These are phyloP conservation scores for Pseudoneurospora amorphoporcata DNA, from an alignment of 495 filamentous ascomycete genomes.

Conservation along the genomic window DNA sequence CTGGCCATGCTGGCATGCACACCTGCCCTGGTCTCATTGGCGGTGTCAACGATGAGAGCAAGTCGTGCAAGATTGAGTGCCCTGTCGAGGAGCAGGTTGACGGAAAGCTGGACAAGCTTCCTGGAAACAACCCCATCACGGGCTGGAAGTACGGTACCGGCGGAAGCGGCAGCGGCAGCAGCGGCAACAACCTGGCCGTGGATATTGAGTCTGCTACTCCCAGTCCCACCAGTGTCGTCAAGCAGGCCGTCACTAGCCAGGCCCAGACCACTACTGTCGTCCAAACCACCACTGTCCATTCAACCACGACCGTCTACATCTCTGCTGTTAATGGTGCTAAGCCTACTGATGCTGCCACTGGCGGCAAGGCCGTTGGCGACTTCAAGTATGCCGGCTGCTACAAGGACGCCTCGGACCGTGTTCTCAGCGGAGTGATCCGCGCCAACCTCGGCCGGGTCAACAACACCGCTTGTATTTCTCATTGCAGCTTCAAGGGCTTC, in stretches of 20 bases:
- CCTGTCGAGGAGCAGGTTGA: slow-evolving; percentile 25
- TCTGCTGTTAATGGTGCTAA: slow-evolving; percentile 10
- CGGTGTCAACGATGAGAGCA: slow-evolving; percentile 28
- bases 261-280: slow-evolving; percentile 23
- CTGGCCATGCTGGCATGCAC: slow-evolving; percentile 39
- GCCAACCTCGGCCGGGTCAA: slow-evolving; percentile 38
- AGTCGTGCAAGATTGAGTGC: slow-evolving; percentile 37
- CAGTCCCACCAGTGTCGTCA: neutral
- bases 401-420: slow-evolving; percentile 15
- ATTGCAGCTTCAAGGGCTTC: slow-evolving; percentile 42
- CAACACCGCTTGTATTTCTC: slow-evolving; percentile 47
- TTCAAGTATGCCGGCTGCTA: slow-evolving; percentile 27
- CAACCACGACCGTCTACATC: slow-evolving; percentile 43
- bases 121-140: slow-evolving; percentile 46
- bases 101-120: slow-evolving; percentile 34
- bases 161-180: slow-evolving; percentile 20
- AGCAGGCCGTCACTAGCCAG: slow-evolving; percentile 6
- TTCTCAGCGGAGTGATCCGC: slow-evolving; percentile 35
- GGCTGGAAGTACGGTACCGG: slow-evolving; percentile 27
- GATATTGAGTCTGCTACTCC: neutral
- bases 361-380: slow-evolving; percentile 10
- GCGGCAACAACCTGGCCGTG: slow-evolving; percentile 8
- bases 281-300: slow-evolving; percentile 29
- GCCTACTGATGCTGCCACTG: slow-evolving; percentile 6
- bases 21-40: slow-evolving; percentile 42